Base-by-base conservation (phyloP, 177 flowering plant genomes). In the Vitis hybrid region DNA sequence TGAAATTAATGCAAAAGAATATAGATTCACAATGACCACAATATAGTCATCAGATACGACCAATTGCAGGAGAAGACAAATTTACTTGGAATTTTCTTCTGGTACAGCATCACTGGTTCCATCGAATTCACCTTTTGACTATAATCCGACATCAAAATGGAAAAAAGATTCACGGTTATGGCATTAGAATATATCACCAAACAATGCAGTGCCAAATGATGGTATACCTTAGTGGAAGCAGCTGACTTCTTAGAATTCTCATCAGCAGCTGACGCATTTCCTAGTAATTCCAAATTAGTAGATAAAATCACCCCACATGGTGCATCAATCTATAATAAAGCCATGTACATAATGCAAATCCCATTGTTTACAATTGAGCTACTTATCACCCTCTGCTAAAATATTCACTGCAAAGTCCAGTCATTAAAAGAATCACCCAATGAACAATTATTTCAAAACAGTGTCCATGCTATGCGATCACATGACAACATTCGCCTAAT, bases 11-110 rank as follows among this genome's bases (percentile, higher is more conserved):
- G 56, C 72, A 59, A 62, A 50, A 77, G 20, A 61, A 26, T 57
- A 34, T 3, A 70, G 12, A 60, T 49, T 11, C 1, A 49, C 39
- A 39, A 48, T 11, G 50, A 63, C 20, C 31, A 69, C 59, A 20
- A 59, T 13, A 50, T 14, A 60, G 34, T 50, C 60, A 73, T 48
- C 31, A 76, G 11, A 55, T 49, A 52, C 16, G 50, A 13, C 3
- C 56, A 71, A 69, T n/a, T 56, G 67, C 51, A 54, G 49, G 64
- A 58, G 10, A 18, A 58, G 55, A 67, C 49, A n/a, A 26, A 48
- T 65, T 83, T 85, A 91, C 98, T 88, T 93, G 78, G 94, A 87
- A 71, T 85, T 87, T 72, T 91, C 97, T 80, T 87, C 92, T 11
- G 45, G 79, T 59, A 19, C 72, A 68, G 71, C 80, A 57, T 80